Base-by-base conservation (phyloP, 768 basidiomycete species). In the Boletus coccyginus region DNA sequence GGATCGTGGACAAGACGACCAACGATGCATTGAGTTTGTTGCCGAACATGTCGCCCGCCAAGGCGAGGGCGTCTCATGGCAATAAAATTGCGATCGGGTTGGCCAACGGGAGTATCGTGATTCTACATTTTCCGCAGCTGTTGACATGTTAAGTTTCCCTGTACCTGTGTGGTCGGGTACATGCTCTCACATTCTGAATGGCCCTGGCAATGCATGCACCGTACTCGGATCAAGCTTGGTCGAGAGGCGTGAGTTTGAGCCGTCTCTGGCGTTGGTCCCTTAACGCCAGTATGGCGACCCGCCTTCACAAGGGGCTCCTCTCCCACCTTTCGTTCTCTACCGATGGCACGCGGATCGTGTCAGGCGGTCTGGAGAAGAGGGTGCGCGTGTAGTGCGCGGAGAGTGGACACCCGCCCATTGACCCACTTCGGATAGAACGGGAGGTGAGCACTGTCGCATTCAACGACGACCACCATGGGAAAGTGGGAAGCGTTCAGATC, bases 1-100 rank as follows among this genome's bases (percentile, higher is more conserved):
- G 69, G 69, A 55, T 70, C 17, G 59, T 65, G 51, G 62, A 72
- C 14, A 55, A 50, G 46, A 53, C 7, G 50, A 66, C 64, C 9
- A 1, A 53, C 17, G 56, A 52, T 0, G 45, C 24, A 32, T 6
- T 70, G 57, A 50, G 59, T 32, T 40, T 70, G 43, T 50, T 70
- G 51, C 69, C 69, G 1, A 70, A 70, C 14, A 70, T 70, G 69
- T 64, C 69, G 17, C 66, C 62, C 1, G 57, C 64, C 31, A 70
- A 36, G 17, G 64, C 56, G 29, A 53, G 62, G 40, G 61, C 64
- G 21, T 70, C 68, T 11, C 41, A 53, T 8, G 60, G 58, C n/a
- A 50, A 63, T 32, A 62, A 32, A 14, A 59, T 72, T 39, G 69
- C 57, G 40, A 62, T 70, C 35, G 69, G 69, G 19, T 46, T 70